A percentile compares a stretch with the other conserved stretches of the same genome.
phyloP scores from a whole-genome alignment of 306 rosid genomes.

The Gastrolobium villosum region DNA sequence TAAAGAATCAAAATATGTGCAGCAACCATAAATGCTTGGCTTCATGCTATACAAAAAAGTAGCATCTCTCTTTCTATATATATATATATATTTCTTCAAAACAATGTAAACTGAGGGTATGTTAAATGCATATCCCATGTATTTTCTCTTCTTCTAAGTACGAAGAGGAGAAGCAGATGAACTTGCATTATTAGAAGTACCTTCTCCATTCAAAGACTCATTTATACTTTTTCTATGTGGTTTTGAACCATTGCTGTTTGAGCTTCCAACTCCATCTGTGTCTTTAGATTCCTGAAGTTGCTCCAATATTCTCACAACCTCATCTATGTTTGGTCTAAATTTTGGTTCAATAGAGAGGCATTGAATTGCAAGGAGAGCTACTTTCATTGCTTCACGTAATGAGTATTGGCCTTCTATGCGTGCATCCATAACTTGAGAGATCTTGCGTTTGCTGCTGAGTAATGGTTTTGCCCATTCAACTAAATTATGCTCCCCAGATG shows the following conservation, averaged over 20 bases:
- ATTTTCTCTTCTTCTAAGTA: slow-evolving; percentile 39
- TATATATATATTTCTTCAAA: slow-evolving; percentile 23
- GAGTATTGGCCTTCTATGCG: slow-evolving; percentile 87
- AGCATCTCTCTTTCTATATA: slow-evolving; percentile 25
- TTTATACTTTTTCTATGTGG: slow-evolving; percentile 36
- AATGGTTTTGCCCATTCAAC: slow-evolving; percentile 91
- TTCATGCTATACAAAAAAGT: slow-evolving; percentile 34
- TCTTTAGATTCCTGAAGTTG: slow-evolving; percentile 62
- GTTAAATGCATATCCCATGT: neutral
- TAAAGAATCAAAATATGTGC: slow-evolving; percentile 49
- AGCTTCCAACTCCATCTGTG: slow-evolving; percentile 19
- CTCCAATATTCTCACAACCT: slow-evolving; percentile 77
- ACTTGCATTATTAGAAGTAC: slow-evolving; percentile 47
- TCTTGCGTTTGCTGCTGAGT: slow-evolving; percentile 73
- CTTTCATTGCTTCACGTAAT: slow-evolving; percentile 59
- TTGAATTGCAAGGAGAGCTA: slow-evolving; percentile 67
- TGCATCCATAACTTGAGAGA: slow-evolving; percentile 70
- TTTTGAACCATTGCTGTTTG: slow-evolving; percentile 39
- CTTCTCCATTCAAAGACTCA: slow-evolving; percentile 37
- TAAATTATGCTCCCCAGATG: slow-evolving; percentile 69
- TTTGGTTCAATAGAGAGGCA: slow-evolving; percentile 72
- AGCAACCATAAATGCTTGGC: slow-evolving; percentile 32
- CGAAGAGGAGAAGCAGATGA: slow-evolving; percentile 60
- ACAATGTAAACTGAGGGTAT: slow-evolving; percentile 27
- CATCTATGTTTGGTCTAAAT: slow-evolving; percentile 74